Conservation (phyloP, 306 rosid genomes). For the Acacia confusa region DNA sequence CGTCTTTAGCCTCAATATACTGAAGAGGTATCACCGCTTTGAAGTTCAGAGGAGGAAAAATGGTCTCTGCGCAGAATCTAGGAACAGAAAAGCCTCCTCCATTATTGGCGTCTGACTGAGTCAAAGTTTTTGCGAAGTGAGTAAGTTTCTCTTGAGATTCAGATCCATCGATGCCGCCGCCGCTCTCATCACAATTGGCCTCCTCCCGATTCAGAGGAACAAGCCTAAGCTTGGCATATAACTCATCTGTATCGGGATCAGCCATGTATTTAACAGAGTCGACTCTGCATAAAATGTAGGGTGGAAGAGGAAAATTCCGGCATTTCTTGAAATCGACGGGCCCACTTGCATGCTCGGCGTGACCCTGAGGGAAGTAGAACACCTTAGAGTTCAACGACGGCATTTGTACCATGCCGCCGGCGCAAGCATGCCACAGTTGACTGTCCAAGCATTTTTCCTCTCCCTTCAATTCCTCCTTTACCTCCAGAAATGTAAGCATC, state of each 20-base stretch:
- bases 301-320: slow-evolving; percentile 55
- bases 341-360: slow-evolving; percentile 83
- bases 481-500: slow-evolving; percentile 89
- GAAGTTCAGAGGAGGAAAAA: slow-evolving; percentile 85
- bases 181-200: slow-evolving; percentile 38
- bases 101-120: slow-evolving; percentile 96
- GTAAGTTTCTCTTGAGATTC: slow-evolving; percentile 69
- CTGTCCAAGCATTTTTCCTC: slow-evolving; percentile 77
- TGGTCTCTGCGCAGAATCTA: slow-evolving; percentile 85
- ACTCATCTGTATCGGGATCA: slow-evolving; percentile 86
- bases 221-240: slow-evolving; percentile 66
- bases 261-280: slow-evolving; percentile 71
- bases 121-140: slow-evolving; percentile 84
- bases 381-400: slow-evolving; percentile 70
- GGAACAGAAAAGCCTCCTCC: slow-evolving; percentile 98
- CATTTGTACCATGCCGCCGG: slow-evolving; percentile 98
- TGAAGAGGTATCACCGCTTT: slow-evolving; percentile 83
- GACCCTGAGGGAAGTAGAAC: slow-evolving; percentile 86
- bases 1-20: slow-evolving; percentile 81
- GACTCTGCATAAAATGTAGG: slow-evolving; percentile 69
- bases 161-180: slow-evolving; percentile 44
- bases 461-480: slow-evolving; percentile 71
- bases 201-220: slow-evolving; percentile 47
- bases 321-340: slow-evolving; percentile 61
- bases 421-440: slow-evolving; percentile 97